phyloP scores from a whole-genome alignment of 192 early-diverging fungal species.

The Diversispora epigaea region DNA sequence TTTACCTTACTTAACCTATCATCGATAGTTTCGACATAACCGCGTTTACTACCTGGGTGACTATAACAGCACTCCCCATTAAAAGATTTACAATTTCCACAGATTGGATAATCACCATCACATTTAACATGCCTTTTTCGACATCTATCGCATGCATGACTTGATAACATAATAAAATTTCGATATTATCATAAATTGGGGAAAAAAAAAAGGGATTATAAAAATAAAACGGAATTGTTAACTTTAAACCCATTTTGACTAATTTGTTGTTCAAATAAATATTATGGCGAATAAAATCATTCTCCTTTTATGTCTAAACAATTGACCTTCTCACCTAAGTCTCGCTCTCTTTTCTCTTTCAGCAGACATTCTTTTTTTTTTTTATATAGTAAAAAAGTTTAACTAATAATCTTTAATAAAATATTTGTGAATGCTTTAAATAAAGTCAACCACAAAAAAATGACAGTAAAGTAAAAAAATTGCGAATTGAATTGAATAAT shows the following conservation, averaged over 20 bases:
- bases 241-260: background rate
- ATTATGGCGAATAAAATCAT: background rate
- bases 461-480: too few species aligned
- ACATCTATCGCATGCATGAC: conserved; percentile 59
- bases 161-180: conserved; percentile 5
- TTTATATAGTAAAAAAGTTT: background rate
- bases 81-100: conserved; percentile 62
- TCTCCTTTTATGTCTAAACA: background rate
- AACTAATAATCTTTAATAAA: too few species aligned
- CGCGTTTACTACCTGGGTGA: conserved; percentile 67
- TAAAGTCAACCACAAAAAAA: too few species aligned
- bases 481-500: too few species aligned
- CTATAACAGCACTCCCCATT: conserved; percentile 62
- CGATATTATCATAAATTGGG: background rate
- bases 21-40: conserved; percentile 74
- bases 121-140: conserved; percentile 70
- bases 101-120: conserved; percentile 59
- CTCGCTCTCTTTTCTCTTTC: background rate
- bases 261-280: background rate
- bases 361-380: background rate
- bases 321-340: background rate
- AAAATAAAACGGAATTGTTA: background rate
- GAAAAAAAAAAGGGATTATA: background rate
- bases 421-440: too few species aligned
- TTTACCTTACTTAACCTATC: conserved; percentile 51